Base-by-base conservation (phyloP, 345 rosid species). In the Eucalyptus caleyi region DNA sequence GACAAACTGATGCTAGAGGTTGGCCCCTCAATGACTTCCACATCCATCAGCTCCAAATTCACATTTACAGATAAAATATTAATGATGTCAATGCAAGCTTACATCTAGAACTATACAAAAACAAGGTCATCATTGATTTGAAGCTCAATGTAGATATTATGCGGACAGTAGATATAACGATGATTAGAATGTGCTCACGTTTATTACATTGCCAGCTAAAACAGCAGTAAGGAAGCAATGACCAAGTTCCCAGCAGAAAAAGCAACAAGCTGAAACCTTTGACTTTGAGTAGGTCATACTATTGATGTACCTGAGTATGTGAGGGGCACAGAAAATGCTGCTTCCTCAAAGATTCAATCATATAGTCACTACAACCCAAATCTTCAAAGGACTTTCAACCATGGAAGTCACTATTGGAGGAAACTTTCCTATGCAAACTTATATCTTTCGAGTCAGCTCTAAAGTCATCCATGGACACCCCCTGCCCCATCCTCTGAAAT, bases 361-460 rank as follows among this genome's bases (percentile, higher is more conserved):
- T 88, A 92, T 87, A 90, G n/a, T 95, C 95, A 90, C 87, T 91
- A 94, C 97, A 97, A 86, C 98, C 99, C 88, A 97, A 86, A 51
- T 95, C 97, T 86, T 88, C 89, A 89, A 97, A 97, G 56, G 95
- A 90, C 90, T 93, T 95, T 89, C 93, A 92, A 90, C 98, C 94
- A 88, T 96, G 96, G 93, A 97, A 97, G 86, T 92, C 97, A 88
- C 89, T 92, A 80, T 93, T 91, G 56, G 90, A 49, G 21, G 93
- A 89, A 53, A 32, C 21, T 88, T 90, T 92, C 44, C 83, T 87
- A 67, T 89, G 90, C 59, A 88, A 91, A 90, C 49, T 93, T 18
- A 14, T 51, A 81, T 88, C 89, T 40, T n/a, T 77, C 6, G 94
- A 90, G 34, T 92, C 92, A 53, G 90, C 77, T 82, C 27, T 54